phyloP scores from a whole-genome alignment of 768 basidiomycete species.

The Podaxis sp. region DNA sequence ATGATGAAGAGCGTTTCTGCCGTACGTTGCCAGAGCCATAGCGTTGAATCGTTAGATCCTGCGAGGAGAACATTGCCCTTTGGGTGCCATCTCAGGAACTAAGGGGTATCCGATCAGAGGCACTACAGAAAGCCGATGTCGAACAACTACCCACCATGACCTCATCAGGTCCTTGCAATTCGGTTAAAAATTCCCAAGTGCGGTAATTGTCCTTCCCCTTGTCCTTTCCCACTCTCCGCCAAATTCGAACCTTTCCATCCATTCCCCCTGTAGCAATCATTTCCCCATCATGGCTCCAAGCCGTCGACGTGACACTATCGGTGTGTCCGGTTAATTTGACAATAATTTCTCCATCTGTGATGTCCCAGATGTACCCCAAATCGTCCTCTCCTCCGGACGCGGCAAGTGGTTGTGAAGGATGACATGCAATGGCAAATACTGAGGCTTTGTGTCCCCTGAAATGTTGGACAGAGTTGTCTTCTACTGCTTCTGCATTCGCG shows the following conservation, averaged over 20 bases:
- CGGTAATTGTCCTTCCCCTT: conserved; percentile 68
- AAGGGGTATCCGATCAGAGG: conserved; percentile 11
- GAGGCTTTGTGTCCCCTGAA: conserved; percentile 71
- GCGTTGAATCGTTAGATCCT: conserved; percentile 89
- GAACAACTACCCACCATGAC: conserved; percentile 64
- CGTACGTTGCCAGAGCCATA: conserved; percentile 97
- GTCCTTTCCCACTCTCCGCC: conserved; percentile 80
- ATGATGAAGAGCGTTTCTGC: conserved; percentile 12
- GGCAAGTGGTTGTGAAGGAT: conserved; percentile 81
- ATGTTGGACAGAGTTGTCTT: conserved; percentile 67
- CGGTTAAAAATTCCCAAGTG: conserved; percentile 93
- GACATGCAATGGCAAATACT: conserved; percentile 81
- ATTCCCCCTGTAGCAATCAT: conserved; percentile 95
- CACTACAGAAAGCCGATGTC: not conserved
- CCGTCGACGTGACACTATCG: conserved; percentile 80
- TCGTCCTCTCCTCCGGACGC: conserved; percentile 96
- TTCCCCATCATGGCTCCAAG: conserved; percentile 88
- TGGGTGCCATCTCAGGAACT: conserved; percentile 98
- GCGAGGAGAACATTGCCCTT: conserved; percentile 86
- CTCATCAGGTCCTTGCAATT: conserved; percentile 93
- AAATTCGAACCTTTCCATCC: conserved; percentile 93
- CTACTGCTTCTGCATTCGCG: conserved; percentile 25
- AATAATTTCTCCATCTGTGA: conserved; percentile 75
- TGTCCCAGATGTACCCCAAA: conserved; percentile 90
- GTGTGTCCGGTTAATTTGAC: conserved; percentile 89